Evolutionary conservation across 345 rosid genomes (phyloP).

Genomic region (Hibiscus mutabilis): DNA sequence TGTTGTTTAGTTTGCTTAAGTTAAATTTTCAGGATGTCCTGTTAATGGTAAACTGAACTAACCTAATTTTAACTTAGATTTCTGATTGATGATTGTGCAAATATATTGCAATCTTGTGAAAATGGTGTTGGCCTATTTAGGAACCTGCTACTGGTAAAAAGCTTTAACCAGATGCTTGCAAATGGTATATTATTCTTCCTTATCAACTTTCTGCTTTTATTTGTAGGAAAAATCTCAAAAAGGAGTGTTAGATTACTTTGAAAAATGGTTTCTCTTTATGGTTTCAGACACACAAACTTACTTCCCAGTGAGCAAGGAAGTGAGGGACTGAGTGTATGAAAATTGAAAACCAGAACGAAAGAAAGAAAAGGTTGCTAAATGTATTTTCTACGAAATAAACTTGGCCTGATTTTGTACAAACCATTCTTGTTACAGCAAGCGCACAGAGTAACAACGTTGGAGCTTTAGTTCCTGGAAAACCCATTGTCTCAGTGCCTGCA

Average conservation of each 20-base stretch:
- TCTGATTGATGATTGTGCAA: not conserved
- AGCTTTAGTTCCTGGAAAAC: slow-evolving; percentile 57
- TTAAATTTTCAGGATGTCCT: not conserved
- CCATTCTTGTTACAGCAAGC: slow-evolving; percentile 43
- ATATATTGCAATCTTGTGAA: slow-evolving; percentile 6
- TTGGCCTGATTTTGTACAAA: not conserved
- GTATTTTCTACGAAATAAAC: not conserved
- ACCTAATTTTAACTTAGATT: not conserved
- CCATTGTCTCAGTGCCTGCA: slow-evolving; percentile 47
- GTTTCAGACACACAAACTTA: not conserved
- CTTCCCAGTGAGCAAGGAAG: not conserved
- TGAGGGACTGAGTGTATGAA: not conserved
- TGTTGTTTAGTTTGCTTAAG: not conserved
- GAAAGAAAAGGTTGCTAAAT: not conserved
- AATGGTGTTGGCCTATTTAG: slow-evolving; percentile 17
- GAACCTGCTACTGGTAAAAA: slow-evolving; percentile 53
- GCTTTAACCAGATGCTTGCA: slow-evolving; percentile 80
- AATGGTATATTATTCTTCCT: slow-evolving; percentile 5
- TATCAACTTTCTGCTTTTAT: not conserved
- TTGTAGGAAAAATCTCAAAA: not conserved
- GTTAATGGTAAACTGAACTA: not conserved
- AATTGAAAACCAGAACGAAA: not conserved
- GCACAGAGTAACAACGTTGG: slow-evolving; percentile 47
- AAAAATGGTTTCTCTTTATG: not conserved
- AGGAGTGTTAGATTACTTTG: not conserved